Conservation (phyloP, 1,284 basidiomycete genomes). For the Leccinum pachyderme region DNA sequence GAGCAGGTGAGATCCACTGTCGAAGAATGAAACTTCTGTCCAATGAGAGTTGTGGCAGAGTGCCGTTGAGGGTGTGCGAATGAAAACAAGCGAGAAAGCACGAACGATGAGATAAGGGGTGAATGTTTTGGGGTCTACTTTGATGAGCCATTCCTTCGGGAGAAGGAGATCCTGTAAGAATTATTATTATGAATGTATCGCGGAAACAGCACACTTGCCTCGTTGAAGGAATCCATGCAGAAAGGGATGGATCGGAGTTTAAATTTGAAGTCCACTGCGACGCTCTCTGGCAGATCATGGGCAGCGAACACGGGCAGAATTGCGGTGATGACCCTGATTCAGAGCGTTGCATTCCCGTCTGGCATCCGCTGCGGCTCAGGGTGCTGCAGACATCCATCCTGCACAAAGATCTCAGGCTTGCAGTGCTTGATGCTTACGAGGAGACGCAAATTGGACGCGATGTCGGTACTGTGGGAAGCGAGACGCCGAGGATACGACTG, state of each 20-base stretch:
- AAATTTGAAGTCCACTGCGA: slow-evolving; percentile 5
- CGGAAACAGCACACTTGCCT: slow-evolving; percentile 35
- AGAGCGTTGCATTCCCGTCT: slow-evolving; percentile 11
- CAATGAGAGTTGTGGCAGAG: slow-evolving; percentile 16
- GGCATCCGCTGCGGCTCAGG: slow-evolving; percentile 52
- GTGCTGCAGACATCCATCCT: slow-evolving; percentile 53
- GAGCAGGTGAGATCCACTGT: slow-evolving; percentile 53
- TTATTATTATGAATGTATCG: not conserved
- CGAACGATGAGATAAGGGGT: slow-evolving; percentile 70
- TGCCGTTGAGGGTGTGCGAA: slow-evolving; percentile 8
- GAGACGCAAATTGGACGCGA: slow-evolving; percentile 74
- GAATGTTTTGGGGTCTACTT: slow-evolving; percentile 55
- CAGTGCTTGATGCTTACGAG: slow-evolving; percentile 57
- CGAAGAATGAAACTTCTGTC: slow-evolving; percentile 62
- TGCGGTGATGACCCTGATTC: slow-evolving; percentile 12
- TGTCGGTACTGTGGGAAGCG: slow-evolving; percentile 44
- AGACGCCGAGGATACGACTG: slow-evolving; percentile 62
- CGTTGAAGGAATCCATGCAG: slow-evolving; percentile 54
- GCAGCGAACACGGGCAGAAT: slow-evolving; percentile 9
- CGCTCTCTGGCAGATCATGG: slow-evolving; percentile 5
- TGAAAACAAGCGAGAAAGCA: slow-evolving; percentile 21
- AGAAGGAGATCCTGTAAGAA: slow-evolving; percentile 54
- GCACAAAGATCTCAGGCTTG: slow-evolving; percentile 48
- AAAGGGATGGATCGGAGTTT: slow-evolving; percentile 22
- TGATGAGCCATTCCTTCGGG: slow-evolving; percentile 69